Percentiles rank a stretch among this genome's conserved stretches.
phyloP scores from a whole-genome alignment of 2,329 filamentous ascomycete species.

The Ceratocystis destructans region DNA sequence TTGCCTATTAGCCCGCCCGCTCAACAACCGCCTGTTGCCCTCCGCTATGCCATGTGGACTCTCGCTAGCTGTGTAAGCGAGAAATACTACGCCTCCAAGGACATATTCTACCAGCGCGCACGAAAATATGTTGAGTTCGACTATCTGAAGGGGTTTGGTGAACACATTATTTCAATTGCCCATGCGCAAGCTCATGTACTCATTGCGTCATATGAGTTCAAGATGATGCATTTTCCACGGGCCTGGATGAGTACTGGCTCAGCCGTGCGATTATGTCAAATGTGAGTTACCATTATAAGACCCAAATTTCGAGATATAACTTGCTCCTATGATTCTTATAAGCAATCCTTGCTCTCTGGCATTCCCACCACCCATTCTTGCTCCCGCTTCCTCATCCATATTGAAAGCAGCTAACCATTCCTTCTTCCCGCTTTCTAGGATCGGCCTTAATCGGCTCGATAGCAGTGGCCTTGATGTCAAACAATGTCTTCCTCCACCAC shows the following conservation, averaged over 20 bases:
- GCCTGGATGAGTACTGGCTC: conserved; percentile 88
- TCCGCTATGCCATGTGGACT: conserved; percentile 96
- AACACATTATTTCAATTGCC: conserved; percentile 70
- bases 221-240: conserved; percentile 91
- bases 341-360: no score
- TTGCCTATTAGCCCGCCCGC: conserved; percentile 48
- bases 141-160: conserved; percentile 84
- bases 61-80: conserved; percentile 74
- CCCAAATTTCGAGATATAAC: neutral
- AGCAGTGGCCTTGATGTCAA: conserved; percentile 77
- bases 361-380: no score
- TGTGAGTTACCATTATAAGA: conserved; percentile 39
- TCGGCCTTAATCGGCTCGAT: conserved; percentile 79
- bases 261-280: conserved; percentile 66
- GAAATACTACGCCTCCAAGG: conserved; percentile 64
- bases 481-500: conserved; percentile 70
- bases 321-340: no score
- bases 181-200: conserved; percentile 78
- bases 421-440: conserved; percentile 43
- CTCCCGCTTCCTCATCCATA: no score
- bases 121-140: conserved; percentile 84
- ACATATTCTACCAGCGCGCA: conserved; percentile 78
- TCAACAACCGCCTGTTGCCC: conserved; percentile 70
- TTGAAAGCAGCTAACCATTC: conserved; percentile 24
- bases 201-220: conserved; percentile 79